These are phyloP conservation scores for Fusarium hainanense DNA, from an alignment of 2,329 filamentous ascomycete species.

Conservation along the genomic window DNA sequence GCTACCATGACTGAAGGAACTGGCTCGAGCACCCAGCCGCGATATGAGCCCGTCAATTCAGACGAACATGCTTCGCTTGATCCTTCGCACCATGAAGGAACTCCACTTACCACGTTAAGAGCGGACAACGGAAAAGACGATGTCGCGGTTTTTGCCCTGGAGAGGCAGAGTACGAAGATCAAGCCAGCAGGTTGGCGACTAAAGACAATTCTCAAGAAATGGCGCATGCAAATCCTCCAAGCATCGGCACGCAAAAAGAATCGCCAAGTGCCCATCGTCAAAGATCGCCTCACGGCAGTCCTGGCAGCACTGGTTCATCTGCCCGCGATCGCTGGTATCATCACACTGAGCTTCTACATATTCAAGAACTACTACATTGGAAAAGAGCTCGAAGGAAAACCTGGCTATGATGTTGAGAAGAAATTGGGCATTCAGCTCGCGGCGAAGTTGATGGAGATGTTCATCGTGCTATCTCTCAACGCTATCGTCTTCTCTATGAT, in stretches of 20 bases:
- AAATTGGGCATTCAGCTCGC: constrained; percentile 37
- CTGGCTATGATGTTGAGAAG: constrained; percentile 33
- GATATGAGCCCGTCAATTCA: constrained; percentile 28
- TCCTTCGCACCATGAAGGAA: background rate
- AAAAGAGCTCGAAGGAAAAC: constrained; percentile 37
- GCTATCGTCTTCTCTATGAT: constrained; percentile 36
- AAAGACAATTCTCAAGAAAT: constrained; percentile 33
- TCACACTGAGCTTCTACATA: constrained; percentile 35
- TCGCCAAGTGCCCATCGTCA: constrained; percentile 30
- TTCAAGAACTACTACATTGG: constrained; percentile 42
- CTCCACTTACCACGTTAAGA: background rate
- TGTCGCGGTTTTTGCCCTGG: background rate
- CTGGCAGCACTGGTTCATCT: constrained; percentile 32
- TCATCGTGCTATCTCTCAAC: constrained; percentile 35
- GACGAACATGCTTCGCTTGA: constrained; percentile 15
- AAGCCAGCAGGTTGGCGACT: constrained; percentile 27
- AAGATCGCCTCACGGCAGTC: constrained; percentile 30
- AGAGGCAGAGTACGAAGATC: background rate
- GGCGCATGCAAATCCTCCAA: constrained; percentile 25
- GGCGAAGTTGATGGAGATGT: constrained; percentile 39
- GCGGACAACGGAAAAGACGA: background rate
- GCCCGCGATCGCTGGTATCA: constrained; percentile 31
- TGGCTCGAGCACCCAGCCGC: constrained; percentile 4
- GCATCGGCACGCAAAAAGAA: constrained; percentile 7
- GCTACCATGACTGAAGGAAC: constrained; percentile 4